A percentile compares a stretch with the other conserved stretches of the same genome.
Evolutionary conservation across 495 filamentous ascomycete genomes (phyloP).

Genomic region (Rhypophila decipiens): DNA sequence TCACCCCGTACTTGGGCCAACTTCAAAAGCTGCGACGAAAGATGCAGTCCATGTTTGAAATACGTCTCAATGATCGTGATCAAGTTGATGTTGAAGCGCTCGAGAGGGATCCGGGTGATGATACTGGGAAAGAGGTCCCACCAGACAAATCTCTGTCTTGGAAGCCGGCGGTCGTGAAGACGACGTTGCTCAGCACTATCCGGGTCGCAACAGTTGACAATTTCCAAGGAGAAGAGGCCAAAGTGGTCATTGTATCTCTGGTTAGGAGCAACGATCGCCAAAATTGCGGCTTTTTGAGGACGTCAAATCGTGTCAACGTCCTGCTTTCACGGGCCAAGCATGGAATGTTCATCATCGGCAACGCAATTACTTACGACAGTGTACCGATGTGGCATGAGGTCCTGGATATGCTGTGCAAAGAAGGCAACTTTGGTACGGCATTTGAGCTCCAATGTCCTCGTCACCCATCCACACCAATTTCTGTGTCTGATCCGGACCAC

Average conservation of each 20-base stretch:
- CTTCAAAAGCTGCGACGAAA: constrained; percentile 51
- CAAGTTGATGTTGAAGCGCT: constrained; percentile 35
- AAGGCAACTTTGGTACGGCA: constrained; percentile 39
- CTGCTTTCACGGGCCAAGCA: constrained; percentile 66
- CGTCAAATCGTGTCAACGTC: constrained; percentile 76
- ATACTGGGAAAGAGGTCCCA: neutral
- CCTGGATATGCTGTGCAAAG: constrained; percentile 43
- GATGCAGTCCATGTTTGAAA: constrained; percentile 41
- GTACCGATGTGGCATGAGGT: constrained; percentile 69
- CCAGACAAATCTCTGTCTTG: neutral
- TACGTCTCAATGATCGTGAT: constrained; percentile 64
- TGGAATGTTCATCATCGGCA: constrained; percentile 83
- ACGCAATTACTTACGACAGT: constrained; percentile 47
- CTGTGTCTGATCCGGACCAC: constrained; percentile 53
- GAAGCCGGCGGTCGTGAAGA: constrained; percentile 37
- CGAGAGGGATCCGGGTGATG: constrained; percentile 1
- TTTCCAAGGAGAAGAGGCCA: constrained; percentile 79
- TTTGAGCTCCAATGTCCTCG: constrained; percentile 61
- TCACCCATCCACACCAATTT: constrained; percentile 54
- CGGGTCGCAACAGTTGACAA: constrained; percentile 81
- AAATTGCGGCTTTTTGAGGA: constrained; percentile 60
- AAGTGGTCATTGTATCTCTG: constrained; percentile 73
- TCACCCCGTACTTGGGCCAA: constrained; percentile 74
- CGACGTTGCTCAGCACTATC: constrained; percentile 29
- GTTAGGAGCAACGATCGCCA: constrained; percentile 58